phyloP scores from a whole-genome alignment of 2,329 filamentous ascomycete species.

The Fusarium veterinarium region DNA sequence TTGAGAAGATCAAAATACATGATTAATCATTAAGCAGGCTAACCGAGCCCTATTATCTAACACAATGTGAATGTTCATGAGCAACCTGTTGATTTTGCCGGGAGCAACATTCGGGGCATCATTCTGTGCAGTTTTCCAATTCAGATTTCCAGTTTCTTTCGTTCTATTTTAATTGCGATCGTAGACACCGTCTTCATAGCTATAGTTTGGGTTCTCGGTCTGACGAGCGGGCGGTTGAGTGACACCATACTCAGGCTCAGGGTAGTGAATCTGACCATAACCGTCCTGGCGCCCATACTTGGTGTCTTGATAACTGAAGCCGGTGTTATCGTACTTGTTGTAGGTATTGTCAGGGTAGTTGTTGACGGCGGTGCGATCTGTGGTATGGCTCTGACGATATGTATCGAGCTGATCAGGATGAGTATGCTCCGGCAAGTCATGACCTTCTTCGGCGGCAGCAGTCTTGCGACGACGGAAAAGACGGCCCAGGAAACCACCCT shows the following conservation, averaged over 20 bases:
- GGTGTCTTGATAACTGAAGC: constrained; percentile 42
- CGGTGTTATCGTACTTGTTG: constrained; percentile 43
- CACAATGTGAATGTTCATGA: constrained; percentile 11
- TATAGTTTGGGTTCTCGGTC: constrained; percentile 42
- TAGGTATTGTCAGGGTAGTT: constrained; percentile 42
- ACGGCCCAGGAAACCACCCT: constrained; percentile 49
- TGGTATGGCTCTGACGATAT: constrained; percentile 56
- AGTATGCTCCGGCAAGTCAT: constrained; percentile 54
- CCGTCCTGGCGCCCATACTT: constrained; percentile 41
- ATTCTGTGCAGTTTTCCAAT: constrained; percentile 1
- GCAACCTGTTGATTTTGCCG: constrained; percentile 13
- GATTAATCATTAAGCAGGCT: constrained; percentile 39
- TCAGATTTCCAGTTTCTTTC: background rate
- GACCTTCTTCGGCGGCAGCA: constrained; percentile 42
- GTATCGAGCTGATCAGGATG: constrained; percentile 54
- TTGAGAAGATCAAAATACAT: background rate
- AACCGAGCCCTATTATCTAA: constrained; percentile 15
- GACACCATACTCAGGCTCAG: constrained; percentile 38
- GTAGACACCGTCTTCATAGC: constrained; percentile 55
- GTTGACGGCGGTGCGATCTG: constrained; percentile 51
- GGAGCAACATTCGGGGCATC: constrained; percentile 31
- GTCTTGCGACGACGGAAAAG: constrained; percentile 49
- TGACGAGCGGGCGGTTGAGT: constrained; percentile 17
- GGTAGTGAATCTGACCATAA: constrained; percentile 45
- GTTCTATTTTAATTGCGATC: constrained; percentile 35